Base-by-base conservation (phyloP, 345 rosid species). In the Eucalyptus curtisii region DNA sequence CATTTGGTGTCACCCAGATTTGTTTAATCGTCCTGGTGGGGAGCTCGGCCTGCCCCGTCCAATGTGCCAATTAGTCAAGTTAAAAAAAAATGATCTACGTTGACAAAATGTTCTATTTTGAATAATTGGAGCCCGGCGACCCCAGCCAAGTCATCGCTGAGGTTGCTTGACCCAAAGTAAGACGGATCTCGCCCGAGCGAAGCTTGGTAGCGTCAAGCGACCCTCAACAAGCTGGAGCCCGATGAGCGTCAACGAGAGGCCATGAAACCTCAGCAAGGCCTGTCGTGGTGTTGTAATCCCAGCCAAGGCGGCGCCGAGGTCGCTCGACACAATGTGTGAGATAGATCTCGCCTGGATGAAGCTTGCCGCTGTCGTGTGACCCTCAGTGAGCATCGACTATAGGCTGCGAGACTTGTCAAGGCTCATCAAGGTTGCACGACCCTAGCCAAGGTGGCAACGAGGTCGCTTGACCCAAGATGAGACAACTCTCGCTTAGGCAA, bases 281-380 rank as follows among this genome's bases (percentile, higher is more conserved):
- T 71, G 81, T 10, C 10, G 44, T 0, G 25, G 44, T 9, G 80
- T 2, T 42, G 11, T 11, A 4, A 4, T 37, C 79, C 42, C 42
- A n/a, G 17, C 40, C 71, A 14, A 4, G 40, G 37, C 3, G 40
- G 79, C 42, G 6, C 42, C 19, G 10, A 31, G 42, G 79, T 66
- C 3, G 12, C 40, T 31, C 0, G 79, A 66, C 42, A 37, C 79
- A 16, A 16, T 0, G 40, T n/a, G n/a, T 16, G 79, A 31, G 42
- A 66, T 42, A 31, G 42, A 31, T 31, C 42, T 66, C 2, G 40
- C 42, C 40, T 66, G 20, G 6, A 31, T 16, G 71, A 66, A 16
- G 79, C 79, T 8, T 9, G 79, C 42, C 71, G 17, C 4, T 15
- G 31, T 11, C 37, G 10, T n/a, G 37, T 2, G 76, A 64, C 37